Evolutionary conservation across 2,329 filamentous ascomycete species (phyloP).

Genomic region (Byssoonygena ceratinophila): DNA sequence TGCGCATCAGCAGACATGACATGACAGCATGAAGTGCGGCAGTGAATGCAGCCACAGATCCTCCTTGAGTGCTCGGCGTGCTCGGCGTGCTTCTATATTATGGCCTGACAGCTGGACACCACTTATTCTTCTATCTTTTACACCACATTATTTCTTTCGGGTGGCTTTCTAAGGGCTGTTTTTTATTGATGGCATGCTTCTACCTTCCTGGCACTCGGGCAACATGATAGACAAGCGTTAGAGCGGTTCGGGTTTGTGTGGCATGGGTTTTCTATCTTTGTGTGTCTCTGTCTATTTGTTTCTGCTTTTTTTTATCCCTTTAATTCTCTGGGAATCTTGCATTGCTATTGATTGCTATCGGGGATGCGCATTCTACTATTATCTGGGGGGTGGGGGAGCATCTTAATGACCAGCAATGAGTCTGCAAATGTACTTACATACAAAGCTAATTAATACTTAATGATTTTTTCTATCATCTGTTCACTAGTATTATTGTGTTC

Average conservation of each 20-base stretch:
- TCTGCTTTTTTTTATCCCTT: neutral
- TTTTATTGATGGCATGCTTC: slow-evolving; percentile 7
- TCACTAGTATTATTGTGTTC: neutral
- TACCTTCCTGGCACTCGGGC: slow-evolving; percentile 10
- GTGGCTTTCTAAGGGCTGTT: slow-evolving; percentile 6
- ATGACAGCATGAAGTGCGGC: slow-evolving; percentile 1
- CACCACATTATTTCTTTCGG: neutral
- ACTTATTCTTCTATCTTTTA: slow-evolving; percentile 7
- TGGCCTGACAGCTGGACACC: neutral
- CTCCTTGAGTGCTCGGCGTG: neutral
- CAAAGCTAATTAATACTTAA: slow-evolving; percentile 6
- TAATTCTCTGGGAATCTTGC: neutral
- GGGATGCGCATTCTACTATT: neutral
- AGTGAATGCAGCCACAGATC: neutral
- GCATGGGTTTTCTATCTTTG: slow-evolving; percentile 6
- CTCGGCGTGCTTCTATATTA: neutral
- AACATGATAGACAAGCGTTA: slow-evolving; percentile 16
- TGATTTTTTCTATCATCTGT: neutral
- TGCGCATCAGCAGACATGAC: slow-evolving; percentile 3
- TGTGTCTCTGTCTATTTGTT: neutral
- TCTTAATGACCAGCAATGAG: slow-evolving; percentile 10
- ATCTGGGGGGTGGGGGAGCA: neutral
- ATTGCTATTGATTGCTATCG: slow-evolving; percentile 1
- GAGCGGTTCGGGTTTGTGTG: slow-evolving; percentile 13
- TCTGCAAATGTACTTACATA: slow-evolving; percentile 2